phyloP scores from a whole-genome alignment of 108 stramenopile genomes.

The Poteriospumella lacustris region DNA sequence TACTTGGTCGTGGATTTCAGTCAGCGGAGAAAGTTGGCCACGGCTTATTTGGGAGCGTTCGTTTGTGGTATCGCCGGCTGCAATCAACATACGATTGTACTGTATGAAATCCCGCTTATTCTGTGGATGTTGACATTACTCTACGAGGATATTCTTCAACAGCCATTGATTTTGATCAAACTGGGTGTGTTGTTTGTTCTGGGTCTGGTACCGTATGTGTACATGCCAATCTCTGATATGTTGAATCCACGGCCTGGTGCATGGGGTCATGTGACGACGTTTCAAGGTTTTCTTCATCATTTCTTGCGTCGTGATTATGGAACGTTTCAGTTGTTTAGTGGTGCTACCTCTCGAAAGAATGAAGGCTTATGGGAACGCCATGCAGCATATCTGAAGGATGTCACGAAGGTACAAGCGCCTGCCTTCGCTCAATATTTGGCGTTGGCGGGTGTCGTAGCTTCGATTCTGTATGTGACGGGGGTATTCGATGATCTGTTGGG shows the following conservation, averaged over 20 bases:
- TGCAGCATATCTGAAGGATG: neutral
- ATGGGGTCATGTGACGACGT: conserved; percentile 63
- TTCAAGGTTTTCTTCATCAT: conserved; percentile 61
- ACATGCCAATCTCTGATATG: conserved; percentile 50
- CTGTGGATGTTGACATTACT: conserved; percentile 38
- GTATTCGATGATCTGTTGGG: conserved; percentile 28
- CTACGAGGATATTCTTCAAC: neutral
- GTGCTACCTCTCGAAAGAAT: conserved; percentile 30
- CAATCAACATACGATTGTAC: conserved; percentile 71
- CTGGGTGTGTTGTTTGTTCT: conserved; percentile 39
- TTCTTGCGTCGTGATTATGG: conserved; percentile 67
- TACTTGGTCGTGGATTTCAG: conserved; percentile 37
- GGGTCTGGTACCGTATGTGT: conserved; percentile 57
- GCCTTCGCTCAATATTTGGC: conserved; percentile 26
- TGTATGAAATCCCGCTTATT: conserved; percentile 53
- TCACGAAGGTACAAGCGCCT: neutral
- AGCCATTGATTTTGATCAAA: neutral
- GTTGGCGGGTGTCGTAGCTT: neutral
- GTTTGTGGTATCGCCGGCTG: conserved; percentile 62
- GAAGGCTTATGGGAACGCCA: conserved; percentile 41
- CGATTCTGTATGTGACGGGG: conserved; percentile 31
- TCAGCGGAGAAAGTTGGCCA: neutral
- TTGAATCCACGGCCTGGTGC: conserved; percentile 55
- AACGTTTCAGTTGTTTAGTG: conserved; percentile 61
- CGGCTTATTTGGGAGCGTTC: conserved; percentile 50